These are phyloP conservation scores for Teratosphaeria epicoccoides DNA, from an alignment of 2,329 filamentous ascomycete genomes.

Conservation along the genomic window DNA sequence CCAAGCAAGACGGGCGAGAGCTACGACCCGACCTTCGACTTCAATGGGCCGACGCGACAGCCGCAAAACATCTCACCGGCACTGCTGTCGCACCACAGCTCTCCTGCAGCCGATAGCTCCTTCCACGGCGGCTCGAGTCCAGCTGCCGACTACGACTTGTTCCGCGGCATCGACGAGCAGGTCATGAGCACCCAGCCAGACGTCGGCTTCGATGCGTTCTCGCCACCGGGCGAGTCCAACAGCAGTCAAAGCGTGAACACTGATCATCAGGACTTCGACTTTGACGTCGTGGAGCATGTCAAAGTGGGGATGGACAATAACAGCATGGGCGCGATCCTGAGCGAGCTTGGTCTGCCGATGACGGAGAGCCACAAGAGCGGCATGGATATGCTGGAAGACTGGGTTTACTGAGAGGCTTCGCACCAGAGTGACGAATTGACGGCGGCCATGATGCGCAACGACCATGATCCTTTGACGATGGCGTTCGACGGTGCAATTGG, in stretches of 20 bases:
- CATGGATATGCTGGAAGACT: neutral
- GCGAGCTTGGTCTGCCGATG: neutral
- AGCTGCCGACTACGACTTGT: constrained; percentile 6
- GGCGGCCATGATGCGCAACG: neutral
- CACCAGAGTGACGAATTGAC: neutral
- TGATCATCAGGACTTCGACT: neutral
- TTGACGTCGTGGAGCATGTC: neutral
- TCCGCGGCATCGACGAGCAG: constrained; percentile 14
- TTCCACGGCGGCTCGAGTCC: constrained; percentile 14
- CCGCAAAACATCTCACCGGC: constrained; percentile 15
- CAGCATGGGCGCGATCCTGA: neutral
- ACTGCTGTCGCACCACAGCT: constrained; percentile 14
- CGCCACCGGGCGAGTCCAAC: constrained; percentile 20
- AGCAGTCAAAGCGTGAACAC: constrained; percentile 19
- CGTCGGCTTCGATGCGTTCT: constrained; percentile 16
- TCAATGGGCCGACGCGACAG: constrained; percentile 11
- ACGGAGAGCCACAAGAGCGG: neutral
- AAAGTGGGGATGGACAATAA: neutral
- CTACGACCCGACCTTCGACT: constrained; percentile 11
- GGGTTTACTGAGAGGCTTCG: neutral
- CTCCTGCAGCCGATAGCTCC: constrained; percentile 9
- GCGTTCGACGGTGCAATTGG: neutral
- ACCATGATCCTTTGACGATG: neutral
- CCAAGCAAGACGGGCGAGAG: constrained; percentile 5
- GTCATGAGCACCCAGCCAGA: constrained; percentile 16